Base-by-base conservation (phyloP, 2,329 filamentous ascomycete species). In the Raffaelea deltoideospora region DNA sequence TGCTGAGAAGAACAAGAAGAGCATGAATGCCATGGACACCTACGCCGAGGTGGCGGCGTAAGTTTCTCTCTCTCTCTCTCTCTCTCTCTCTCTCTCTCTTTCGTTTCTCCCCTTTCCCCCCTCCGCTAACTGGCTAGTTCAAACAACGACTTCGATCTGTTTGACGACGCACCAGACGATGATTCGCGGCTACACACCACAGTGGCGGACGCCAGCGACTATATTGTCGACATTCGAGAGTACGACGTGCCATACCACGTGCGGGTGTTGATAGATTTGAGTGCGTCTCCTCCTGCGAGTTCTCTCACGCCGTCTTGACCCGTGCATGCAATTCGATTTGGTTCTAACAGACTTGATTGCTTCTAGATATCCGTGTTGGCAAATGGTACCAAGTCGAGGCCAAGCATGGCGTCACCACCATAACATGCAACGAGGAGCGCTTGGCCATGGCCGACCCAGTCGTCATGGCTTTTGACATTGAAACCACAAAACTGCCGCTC, bases 211-310 rank as follows among this genome's bases (percentile, higher is more conserved):
- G 86, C 88, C 41, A 94, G 86, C 68, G 88, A 96, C 68, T 95
- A 79, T 58, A 86, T 98, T 69, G 73, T 95, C 62, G 92, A 98
- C 70, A 93, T 98, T 56, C 78, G 90, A 68, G 90, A 98, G 65
- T 98, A 93, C 59, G 90, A 98, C 60, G 92, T 98, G 51, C 92
- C 90, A 46, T 98, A 98, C 65, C 90, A 98, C 66, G 90, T 98
- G 53, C 76, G 90, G 71, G 88, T 98, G 62, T 83, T 92, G 60
- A 98, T 98, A 62, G 90, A 98, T 61, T 73, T 85, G 67, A 71
- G 81, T 85, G 54, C 33, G 61, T 52, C 20, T 10, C 3, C 19
- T 2, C n/a, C 4, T 26, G 8, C 8, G 23, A 26, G 33, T 39
- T 37, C 34, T 30, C 13, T 10, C 9, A 13, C 10, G 3, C 29